Evolutionary conservation across 2,329 filamentous ascomycete species (phyloP).

Genomic region (Cladorrhinum sp.): DNA sequence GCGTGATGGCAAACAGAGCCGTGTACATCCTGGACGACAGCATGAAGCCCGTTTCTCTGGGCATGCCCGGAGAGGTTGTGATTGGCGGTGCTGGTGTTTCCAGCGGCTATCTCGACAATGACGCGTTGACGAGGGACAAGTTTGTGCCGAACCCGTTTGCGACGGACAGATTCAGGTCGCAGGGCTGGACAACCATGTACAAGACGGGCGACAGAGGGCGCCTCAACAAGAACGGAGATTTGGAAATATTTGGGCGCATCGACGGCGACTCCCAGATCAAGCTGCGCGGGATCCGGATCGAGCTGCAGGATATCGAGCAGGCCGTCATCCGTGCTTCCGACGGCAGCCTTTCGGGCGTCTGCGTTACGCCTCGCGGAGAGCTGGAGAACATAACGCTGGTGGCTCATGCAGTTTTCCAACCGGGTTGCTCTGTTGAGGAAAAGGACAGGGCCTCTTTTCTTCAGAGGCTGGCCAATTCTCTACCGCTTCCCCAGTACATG

Average conservation of each 20-base stretch:
- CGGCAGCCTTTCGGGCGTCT: not conserved
- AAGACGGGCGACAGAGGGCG: constrained; percentile 38
- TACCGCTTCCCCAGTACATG: constrained; percentile 21
- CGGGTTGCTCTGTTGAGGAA: not conserved
- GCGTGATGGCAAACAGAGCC: not conserved
- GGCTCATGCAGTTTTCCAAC: not conserved
- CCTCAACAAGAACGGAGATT: constrained; percentile 31
- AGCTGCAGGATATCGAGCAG: constrained; percentile 31
- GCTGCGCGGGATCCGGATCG: constrained; percentile 40
- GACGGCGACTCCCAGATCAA: constrained; percentile 40
- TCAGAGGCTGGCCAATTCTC: not conserved
- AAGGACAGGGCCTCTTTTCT: not conserved
- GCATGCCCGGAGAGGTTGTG: not conserved
- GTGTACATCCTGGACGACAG: not conserved
- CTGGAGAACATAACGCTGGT: not conserved
- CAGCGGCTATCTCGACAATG: not conserved
- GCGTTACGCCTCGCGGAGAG: not conserved
- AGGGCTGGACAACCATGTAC: constrained; percentile 30
- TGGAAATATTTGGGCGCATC: constrained; percentile 36
- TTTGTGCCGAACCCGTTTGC: constrained; percentile 28
- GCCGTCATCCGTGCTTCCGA: not conserved
- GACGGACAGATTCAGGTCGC: constrained; percentile 1
- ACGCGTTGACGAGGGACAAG: not conserved
- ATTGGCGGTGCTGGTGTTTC: constrained; percentile 6
- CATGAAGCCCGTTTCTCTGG: not conserved